Base-by-base conservation (phyloP, 2,329 filamentous ascomycete genomes). In the Pseudogymnoascus verrucosus region DNA sequence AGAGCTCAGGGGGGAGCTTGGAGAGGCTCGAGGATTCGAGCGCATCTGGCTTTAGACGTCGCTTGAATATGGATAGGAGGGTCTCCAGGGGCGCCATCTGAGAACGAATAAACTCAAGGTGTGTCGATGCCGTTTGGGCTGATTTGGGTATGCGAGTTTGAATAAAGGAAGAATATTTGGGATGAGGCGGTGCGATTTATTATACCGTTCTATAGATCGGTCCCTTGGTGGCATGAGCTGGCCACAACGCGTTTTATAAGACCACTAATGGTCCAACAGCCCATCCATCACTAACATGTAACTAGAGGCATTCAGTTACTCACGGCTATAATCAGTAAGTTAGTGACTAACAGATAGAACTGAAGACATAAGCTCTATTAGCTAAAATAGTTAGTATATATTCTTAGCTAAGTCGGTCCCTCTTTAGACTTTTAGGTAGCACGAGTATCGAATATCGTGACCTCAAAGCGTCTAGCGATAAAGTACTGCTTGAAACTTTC, bases 281-380 rank as follows among this genome's bases (percentile, higher is more conserved):
- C 42, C 19, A 47, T 88, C 0, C 84, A 84, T 4, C 74, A 88
- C 0, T 80, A 81, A 0, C 40, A 23, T 31, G 28, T 31, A 31
- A 31, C 28, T 31, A 8, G 28, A 28, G 28, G 28, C 28, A 28
- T 28, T 28, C 6, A 28, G 28, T 28, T 28, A 28, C 28, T 8
- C 28, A 28, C 28, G 7, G 6, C 28, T 28, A 28, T 8, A 28
- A 28, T 28, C 7, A 28, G 6, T 28, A 28, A 31, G 28, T 31
- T 8, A 31, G 28, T 31, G 6, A 31, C 7, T 31, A 31, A 31
- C 28, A 31, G 28, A 31, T 31, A 31, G 28, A 8, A 31, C 7
- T 31, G 8, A 31, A 31, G 28, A 31, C 28, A 31, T 31, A 31
- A 8, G 7, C 28, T 31, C 28, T 31, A 31, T 31, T 8, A 31